Evolutionary conservation across 441 rosid species (phyloP).

Genomic region (Theobroma grandiflorum): DNA sequence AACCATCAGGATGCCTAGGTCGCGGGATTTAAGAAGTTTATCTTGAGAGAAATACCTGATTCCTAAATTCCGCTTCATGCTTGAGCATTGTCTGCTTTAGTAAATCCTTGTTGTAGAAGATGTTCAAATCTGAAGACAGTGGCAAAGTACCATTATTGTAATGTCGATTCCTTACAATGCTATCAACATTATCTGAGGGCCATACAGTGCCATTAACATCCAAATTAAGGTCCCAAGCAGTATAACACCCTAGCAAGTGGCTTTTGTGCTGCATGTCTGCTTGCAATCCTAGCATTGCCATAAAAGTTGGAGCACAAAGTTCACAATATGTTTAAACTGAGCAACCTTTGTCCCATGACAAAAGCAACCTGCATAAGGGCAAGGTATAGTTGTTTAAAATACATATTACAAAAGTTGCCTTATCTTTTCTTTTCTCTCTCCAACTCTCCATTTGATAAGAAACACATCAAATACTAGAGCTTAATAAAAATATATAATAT

Average conservation of each 20-base stretch:
- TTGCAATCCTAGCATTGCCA: constrained; percentile 51
- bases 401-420: background rate
- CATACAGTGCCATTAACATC: constrained; percentile 38
- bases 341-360: constrained; percentile 7
- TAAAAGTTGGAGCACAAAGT: constrained; percentile 19
- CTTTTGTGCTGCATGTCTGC: constrained; percentile 44
- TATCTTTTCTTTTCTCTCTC: background rate
- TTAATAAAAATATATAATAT: background rate
- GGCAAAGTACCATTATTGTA: constrained; percentile 38
- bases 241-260: constrained; percentile 42
- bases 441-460: background rate
- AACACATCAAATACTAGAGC: background rate
- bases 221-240: constrained; percentile 47
- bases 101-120: constrained; percentile 46
- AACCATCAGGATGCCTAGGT: background rate
- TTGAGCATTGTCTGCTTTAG: constrained; percentile 67
- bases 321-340: background rate
- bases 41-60: constrained; percentile 56
- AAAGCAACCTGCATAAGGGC: constrained; percentile 35
- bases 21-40: constrained; percentile 10
- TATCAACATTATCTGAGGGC: constrained; percentile 48
- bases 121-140: constrained; percentile 36
- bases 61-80: constrained; percentile 71
- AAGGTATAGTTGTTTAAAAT: background rate
- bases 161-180: constrained; percentile 39